Evolutionary conservation across 1,284 basidiomycete species (phyloP).

Genomic region (Cystobasidium pallidum): DNA sequence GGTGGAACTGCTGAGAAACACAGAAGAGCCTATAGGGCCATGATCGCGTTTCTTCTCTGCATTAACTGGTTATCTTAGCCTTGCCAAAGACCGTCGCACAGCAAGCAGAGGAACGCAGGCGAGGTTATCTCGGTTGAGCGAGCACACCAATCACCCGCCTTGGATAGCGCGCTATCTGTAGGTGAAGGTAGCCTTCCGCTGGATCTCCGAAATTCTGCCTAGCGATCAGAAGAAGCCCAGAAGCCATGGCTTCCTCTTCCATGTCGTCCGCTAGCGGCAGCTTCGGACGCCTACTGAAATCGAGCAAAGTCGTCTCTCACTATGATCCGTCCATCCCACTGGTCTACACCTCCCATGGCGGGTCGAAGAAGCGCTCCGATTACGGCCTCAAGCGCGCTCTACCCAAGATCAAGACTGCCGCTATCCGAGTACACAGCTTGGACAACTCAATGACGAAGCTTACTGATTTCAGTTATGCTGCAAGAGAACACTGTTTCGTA

Average conservation of each 20-base stretch:
- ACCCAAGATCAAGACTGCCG: conserved; percentile 28
- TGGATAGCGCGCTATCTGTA: not conserved
- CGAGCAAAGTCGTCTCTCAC: conserved; percentile 39
- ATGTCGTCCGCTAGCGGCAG: conserved; percentile 21
- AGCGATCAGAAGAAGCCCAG: not conserved
- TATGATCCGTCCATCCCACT: conserved; percentile 38
- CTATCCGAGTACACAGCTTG: conserved; percentile 38
- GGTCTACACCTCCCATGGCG: conserved; percentile 41
- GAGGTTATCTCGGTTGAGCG: not conserved
- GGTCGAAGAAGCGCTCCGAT: conserved; percentile 42
- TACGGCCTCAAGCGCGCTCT: conserved; percentile 43
- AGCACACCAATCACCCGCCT: not conserved
- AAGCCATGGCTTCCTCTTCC: conserved; percentile 12
- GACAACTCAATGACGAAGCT: conserved; percentile 39
- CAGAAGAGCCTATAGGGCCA: too few species aligned
- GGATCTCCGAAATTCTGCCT: conserved; percentile 15
- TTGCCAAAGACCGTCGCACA: too few species aligned
- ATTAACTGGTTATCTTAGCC: not conserved
- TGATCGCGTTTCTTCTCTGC: not conserved
- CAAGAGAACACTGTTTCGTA: conserved; percentile 36
- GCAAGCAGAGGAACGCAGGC: not conserved
- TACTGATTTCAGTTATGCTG: conserved; percentile 39
- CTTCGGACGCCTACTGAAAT: conserved; percentile 32
- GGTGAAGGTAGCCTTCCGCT: not conserved
- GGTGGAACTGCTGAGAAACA: too few species aligned